Evolutionary conservation across 441 rosid species (phyloP).

Genomic region (Populus hybrid): DNA sequence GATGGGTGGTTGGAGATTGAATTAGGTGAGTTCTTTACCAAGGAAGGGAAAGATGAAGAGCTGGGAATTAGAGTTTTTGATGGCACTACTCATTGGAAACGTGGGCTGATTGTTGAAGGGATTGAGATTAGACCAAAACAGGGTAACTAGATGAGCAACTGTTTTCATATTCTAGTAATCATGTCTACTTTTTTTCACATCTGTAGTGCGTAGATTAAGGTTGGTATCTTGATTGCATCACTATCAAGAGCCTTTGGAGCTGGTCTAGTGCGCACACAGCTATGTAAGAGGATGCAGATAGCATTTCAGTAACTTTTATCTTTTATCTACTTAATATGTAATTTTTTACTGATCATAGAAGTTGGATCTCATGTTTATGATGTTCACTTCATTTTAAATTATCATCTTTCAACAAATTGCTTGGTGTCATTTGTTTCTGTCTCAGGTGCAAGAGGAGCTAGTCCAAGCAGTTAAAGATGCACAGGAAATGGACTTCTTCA

Average conservation of each 20-base stretch:
- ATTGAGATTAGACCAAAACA: not conserved
- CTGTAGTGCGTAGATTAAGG: no score
- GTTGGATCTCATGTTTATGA: not conserved
- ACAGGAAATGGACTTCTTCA: conserved; percentile 75
- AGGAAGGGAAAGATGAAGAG: conserved; percentile 27
- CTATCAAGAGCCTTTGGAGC: no score
- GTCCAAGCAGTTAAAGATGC: conserved; percentile 60
- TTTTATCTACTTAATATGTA: no score
- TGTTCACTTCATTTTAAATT: conserved; percentile 1
- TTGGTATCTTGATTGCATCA: no score
- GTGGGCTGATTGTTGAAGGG: conserved; percentile 14
- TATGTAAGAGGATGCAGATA: no score
- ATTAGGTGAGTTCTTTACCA: conserved; percentile 38
- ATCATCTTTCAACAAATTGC: conserved; percentile 2
- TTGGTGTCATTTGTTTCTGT: conserved; percentile 1
- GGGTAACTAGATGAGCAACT: not conserved
- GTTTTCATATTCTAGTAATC: not conserved
- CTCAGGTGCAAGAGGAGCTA: conserved; percentile 78
- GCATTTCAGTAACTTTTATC: no score
- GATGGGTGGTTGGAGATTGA: conserved; percentile 54
- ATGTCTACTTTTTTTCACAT: not conserved
- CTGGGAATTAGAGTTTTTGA: conserved; percentile 38
- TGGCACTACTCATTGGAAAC: conserved; percentile 25
- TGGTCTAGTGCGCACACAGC: no score
- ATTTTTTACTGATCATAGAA: no score